A percentile compares a stretch with the other conserved stretches of the same genome.
phyloP scores from a whole-genome alignment of 768 basidiomycete species.

The Pleurotus ostreatus region DNA sequence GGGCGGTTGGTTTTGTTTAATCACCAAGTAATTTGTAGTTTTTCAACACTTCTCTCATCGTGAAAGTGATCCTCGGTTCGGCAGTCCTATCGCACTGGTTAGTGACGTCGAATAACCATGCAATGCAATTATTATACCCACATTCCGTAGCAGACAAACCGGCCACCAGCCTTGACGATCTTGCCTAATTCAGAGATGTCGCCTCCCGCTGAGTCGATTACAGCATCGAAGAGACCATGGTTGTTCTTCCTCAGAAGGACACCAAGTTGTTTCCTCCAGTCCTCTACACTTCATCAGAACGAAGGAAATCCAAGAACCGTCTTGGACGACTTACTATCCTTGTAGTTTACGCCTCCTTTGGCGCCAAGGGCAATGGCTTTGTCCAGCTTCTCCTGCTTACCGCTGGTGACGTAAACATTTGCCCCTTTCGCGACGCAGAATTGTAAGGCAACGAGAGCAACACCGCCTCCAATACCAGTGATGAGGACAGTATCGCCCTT shows the following conservation, averaged over 20 bases:
- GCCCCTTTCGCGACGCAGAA: slow-evolving; percentile 72
- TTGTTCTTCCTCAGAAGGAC: slow-evolving; percentile 34
- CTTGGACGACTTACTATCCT: slow-evolving; percentile 41
- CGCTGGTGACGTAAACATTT: slow-evolving; percentile 80
- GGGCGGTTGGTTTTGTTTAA: slow-evolving; percentile 11
- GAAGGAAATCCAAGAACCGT: neutral
- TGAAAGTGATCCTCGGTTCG: slow-evolving; percentile 53
- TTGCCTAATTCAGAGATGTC: slow-evolving; percentile 48
- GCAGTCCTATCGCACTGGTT: slow-evolving; percentile 49
- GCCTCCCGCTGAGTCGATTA: slow-evolving; percentile 70
- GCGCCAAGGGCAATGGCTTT: slow-evolving; percentile 68
- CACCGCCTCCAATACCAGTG: slow-evolving; percentile 82
- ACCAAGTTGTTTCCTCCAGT: slow-evolving; percentile 50
- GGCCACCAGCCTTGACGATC: slow-evolving; percentile 53
- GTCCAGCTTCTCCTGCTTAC: slow-evolving; percentile 62
- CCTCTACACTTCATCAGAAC: slow-evolving; percentile 24
- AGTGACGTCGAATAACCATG: no score
- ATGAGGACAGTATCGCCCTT: slow-evolving; percentile 72
- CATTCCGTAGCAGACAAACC: slow-evolving; percentile 66
- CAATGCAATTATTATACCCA: no score
- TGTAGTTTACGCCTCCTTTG: slow-evolving; percentile 74
- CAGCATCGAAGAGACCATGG: slow-evolving; percentile 41
- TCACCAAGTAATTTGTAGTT: slow-evolving; percentile 72
- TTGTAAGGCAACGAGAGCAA: slow-evolving; percentile 74
- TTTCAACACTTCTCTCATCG: slow-evolving; percentile 75